A percentile compares a stretch with the other conserved stretches of the same genome.
phyloP scores from a whole-genome alignment of 306 rosid genomes.

The Senna tora region DNA sequence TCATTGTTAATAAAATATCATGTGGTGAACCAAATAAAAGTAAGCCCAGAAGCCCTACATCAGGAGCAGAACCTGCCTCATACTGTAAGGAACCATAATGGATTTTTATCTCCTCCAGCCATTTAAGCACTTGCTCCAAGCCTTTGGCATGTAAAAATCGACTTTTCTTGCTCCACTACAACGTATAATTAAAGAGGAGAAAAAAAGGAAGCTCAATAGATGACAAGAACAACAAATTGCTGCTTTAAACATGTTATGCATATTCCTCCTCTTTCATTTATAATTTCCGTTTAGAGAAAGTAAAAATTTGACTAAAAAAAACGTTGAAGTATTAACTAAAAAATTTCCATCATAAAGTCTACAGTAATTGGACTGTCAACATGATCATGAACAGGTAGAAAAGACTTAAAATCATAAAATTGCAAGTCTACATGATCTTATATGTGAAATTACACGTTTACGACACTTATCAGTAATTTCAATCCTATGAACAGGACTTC shows the following conservation, averaged over 20 bases:
- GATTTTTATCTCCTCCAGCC: slow-evolving; percentile 74
- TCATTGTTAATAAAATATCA: slow-evolving; percentile 37
- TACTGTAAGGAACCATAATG: slow-evolving; percentile 53
- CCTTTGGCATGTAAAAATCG: slow-evolving; percentile 80
- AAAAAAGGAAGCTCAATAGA: slow-evolving; percentile 33
- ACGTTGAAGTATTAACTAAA: not conserved
- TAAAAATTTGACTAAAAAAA: slow-evolving; percentile 11
- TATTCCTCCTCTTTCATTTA: slow-evolving; percentile 7
- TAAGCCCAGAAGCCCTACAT: slow-evolving; percentile 33
- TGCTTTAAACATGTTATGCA: slow-evolving; percentile 7
- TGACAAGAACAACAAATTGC: slow-evolving; percentile 25
- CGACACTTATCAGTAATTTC: slow-evolving; percentile 11
- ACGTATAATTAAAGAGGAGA: slow-evolving; percentile 34
- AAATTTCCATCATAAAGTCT: slow-evolving; percentile 19
- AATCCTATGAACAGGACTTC: slow-evolving; percentile 17
- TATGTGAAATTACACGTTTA: slow-evolving; percentile 16
- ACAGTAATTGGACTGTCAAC: slow-evolving; percentile 12
- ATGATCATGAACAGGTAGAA: slow-evolving; percentile 15
- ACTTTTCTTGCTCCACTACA: slow-evolving; percentile 91
- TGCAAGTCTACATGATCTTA: slow-evolving; percentile 15
- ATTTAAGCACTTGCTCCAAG: slow-evolving; percentile 82
- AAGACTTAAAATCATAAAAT: not conserved
- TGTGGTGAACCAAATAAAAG: slow-evolving; percentile 32
- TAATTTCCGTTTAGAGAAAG: slow-evolving; percentile 3
- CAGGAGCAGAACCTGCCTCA: slow-evolving; percentile 79